A percentile compares a stretch with the other conserved stretches of the same genome.
phyloP scores from a whole-genome alignment of 106 monocot species.

The Dendrobium catenatum region DNA sequence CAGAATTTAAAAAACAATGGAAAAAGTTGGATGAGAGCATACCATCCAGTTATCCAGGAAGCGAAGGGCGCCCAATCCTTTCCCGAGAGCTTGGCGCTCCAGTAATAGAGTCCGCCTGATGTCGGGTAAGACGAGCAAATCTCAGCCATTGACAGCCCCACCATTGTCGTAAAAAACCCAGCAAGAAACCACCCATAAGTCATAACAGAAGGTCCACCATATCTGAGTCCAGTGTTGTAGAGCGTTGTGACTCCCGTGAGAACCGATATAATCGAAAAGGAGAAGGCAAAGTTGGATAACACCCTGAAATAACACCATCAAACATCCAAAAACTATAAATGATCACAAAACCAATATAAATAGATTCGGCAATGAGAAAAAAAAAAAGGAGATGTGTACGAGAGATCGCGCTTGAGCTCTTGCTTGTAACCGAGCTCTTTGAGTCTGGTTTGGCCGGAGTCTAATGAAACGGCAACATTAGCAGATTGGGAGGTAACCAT shows the following conservation, averaged over 20 bases:
- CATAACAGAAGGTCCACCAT: slow-evolving; percentile 52
- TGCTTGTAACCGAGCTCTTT: slow-evolving; percentile 86
- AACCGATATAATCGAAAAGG: slow-evolving; percentile 86
- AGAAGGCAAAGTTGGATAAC: slow-evolving; percentile 76
- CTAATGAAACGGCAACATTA: not conserved
- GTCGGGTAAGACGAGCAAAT: slow-evolving; percentile 82
- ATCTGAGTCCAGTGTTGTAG: slow-evolving; percentile 76
- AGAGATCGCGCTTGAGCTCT: slow-evolving; percentile 90
- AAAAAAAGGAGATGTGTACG: slow-evolving; percentile 22
- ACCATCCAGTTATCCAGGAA: slow-evolving; percentile 95
- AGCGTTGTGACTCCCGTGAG: slow-evolving; percentile 81
- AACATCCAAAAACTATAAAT: not conserved
- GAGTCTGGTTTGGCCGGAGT: slow-evolving; percentile 54
- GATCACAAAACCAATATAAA: not conserved
- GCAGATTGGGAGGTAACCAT: not conserved
- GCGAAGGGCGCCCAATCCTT: slow-evolving; percentile 75
- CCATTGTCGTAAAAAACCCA: slow-evolving; percentile 58
- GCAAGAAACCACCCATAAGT: slow-evolving; percentile 76
- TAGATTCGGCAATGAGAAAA: not conserved
- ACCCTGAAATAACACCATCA: slow-evolving; percentile 26
- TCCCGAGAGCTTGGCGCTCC: slow-evolving; percentile 79
- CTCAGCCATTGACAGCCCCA: slow-evolving; percentile 83
- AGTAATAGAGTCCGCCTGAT: slow-evolving; percentile 87
- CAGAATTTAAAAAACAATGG: not conserved
- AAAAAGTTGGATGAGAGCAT: not conserved